Percentiles rank a stretch among this genome's conserved stretches.
These are phyloP conservation scores for Flaveria bidentis DNA, from an alignment of 129 eudicot species.

Conservation along the genomic window DNA sequence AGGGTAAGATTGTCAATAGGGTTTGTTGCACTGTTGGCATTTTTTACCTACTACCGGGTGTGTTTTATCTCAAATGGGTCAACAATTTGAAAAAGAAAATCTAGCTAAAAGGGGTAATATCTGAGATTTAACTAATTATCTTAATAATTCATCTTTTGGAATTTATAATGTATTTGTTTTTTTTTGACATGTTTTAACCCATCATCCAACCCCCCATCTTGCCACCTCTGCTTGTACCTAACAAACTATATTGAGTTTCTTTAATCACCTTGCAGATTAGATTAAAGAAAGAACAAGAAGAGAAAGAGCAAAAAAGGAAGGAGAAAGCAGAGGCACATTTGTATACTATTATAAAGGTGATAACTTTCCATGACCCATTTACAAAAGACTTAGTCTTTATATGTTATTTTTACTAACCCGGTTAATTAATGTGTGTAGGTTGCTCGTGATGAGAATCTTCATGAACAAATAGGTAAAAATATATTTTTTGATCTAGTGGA, in stretches of 20 bases:
- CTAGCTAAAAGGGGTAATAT: background rate
- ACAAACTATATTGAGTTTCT: slow-evolving; percentile 13
- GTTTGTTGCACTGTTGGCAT: background rate
- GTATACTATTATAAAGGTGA: slow-evolving; percentile 73
- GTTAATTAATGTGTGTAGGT: slow-evolving; percentile 28
- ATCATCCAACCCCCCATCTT: background rate
- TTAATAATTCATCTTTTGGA: too few relatives aligned
- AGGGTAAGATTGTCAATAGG: slow-evolving; percentile 45
- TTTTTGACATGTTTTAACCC: too few relatives aligned
- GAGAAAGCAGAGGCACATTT: slow-evolving; percentile 70
- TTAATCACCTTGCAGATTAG: slow-evolving; percentile 50
- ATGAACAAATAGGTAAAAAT: slow-evolving; percentile 84
- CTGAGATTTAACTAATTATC: background rate
- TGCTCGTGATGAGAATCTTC: slow-evolving; percentile 84
- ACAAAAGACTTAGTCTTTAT: background rate
- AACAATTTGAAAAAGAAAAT: background rate
- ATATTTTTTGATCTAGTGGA: slow-evolving; percentile 93
- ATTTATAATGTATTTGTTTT: too few relatives aligned
- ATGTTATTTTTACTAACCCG: slow-evolving; percentile 6
- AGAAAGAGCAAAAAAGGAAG: slow-evolving; percentile 74
- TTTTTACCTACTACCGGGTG: background rate
- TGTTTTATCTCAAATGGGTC: slow-evolving; percentile 14
- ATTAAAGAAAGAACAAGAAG: slow-evolving; percentile 87
- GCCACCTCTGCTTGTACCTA: slow-evolving; percentile 17
- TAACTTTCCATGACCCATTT: slow-evolving; percentile 7